These are phyloP conservation scores for Didymella keratinophila DNA, from an alignment of 2,329 filamentous ascomycete genomes.

Conservation along the genomic window DNA sequence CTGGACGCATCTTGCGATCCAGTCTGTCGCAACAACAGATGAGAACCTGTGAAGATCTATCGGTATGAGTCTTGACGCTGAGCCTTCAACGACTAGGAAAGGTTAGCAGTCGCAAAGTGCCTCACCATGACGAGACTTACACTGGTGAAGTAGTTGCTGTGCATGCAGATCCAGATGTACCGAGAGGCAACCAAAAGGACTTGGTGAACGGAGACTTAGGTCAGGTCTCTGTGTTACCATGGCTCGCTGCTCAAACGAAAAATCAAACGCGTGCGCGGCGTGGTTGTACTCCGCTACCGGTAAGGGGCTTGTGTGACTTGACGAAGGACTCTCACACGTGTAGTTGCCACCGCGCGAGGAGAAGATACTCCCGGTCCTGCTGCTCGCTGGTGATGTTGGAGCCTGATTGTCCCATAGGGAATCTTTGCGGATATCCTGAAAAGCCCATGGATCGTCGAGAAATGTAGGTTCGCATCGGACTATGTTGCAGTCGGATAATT, in stretches of 20 bases:
- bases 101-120: background rate
- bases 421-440: conserved; percentile 7
- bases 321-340: conserved; percentile 26
- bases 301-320: conserved; percentile 28
- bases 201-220: conserved; percentile 27
- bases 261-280: conserved; percentile 23
- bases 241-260: conserved; percentile 9
- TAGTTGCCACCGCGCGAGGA: conserved; percentile 22
- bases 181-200: conserved; percentile 38
- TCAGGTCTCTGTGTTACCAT: conserved; percentile 18
- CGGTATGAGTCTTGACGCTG: conserved; percentile 36
- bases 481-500: background rate
- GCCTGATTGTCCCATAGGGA: conserved; percentile 21
- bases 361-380: conserved; percentile 25
- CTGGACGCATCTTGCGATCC: conserved; percentile 36
- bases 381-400: conserved; percentile 28
- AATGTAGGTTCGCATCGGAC: background rate
- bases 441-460: background rate
- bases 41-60: conserved; percentile 38
- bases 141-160: conserved; percentile 37
- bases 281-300: conserved; percentile 22
- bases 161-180: conserved; percentile 31
- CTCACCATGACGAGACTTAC: conserved; percentile 27
- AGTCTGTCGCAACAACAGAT: conserved; percentile 30
- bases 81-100: conserved; percentile 32